Base-by-base conservation (phyloP, 2,329 filamentous ascomycete genomes). In the Blastomyces gilchristii region DNA sequence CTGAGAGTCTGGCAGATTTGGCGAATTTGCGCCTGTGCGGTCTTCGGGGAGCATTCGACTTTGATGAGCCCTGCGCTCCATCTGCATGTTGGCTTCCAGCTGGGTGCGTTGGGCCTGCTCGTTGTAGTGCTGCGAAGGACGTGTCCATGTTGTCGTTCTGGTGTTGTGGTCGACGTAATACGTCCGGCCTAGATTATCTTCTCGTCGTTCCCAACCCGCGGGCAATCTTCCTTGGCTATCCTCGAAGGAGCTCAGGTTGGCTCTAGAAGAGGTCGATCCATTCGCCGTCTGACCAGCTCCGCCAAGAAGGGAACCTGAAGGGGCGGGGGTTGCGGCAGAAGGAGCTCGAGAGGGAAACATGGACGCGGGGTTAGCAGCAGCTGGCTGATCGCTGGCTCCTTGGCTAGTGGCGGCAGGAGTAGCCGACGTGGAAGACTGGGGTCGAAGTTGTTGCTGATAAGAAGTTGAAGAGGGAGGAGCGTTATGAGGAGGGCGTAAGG, bases 111-210 rank as follows among this genome's bases (percentile, higher is more conserved):
- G 86, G 66, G 92, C 87, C 58, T 85, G 86, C 56, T 88, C 86
- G 65, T 87, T 92, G 70, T 87, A 88, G 65, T 87, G 87, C 49
- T 83, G 82, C n/a, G 90, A 89, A 8, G 94, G 94, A 64, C 94
- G 83, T 69, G 90, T 93, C 94, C 94, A 99, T 69, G 93, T 97
- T 0, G 94, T 99, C 62, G 94, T 93, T 70, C 94, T 84, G 7
- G 92, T 96, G 75, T 97, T 97, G 75, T 97, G 94, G 72, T 99
- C 94, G 61, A 99, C 94, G 74, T 97, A 99, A 74, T 99, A 99
- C 28, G 93, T 97, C 71, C 94, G 85, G 61, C 94, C 93, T 53
- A 97, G 77, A 69, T 97, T 94, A 74, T 99, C 94, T 75, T 97
- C 93, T 63, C 94, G 86, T 63, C 94, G 87, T 78, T 99, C 94